Conservation (phyloP, 305 asterid species). For the Solanum hybrid region DNA sequence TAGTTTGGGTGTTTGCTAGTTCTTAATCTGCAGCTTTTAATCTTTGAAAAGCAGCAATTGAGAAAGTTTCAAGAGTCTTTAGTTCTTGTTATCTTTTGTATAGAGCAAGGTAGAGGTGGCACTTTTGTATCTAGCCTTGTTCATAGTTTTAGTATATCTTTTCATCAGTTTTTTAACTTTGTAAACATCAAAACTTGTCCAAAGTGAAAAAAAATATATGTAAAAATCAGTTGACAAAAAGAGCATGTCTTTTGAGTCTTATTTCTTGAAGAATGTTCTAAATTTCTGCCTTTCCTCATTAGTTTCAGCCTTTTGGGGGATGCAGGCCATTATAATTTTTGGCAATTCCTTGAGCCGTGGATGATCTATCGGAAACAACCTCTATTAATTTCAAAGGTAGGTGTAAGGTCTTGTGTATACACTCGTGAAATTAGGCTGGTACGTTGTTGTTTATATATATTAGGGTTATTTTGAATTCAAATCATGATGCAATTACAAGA, state of each 20-base stretch:
- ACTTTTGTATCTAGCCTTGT: conserved; percentile 9
- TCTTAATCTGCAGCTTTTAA: neutral
- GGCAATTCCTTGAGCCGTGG: neutral
- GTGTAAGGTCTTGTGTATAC: neutral
- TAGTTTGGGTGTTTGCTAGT: neutral
- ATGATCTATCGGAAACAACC: neutral
- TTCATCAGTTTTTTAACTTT: neutral
- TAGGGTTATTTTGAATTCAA: neutral
- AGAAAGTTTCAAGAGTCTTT: neutral
- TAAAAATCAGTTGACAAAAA: conserved; percentile 2
- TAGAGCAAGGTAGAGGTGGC: conserved; percentile 11
- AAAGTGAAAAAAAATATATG: neutral
- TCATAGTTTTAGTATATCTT: neutral
- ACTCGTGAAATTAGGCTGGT: neutral
- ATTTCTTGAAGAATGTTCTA: neutral
- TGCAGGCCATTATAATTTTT: neutral
- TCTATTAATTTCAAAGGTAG: neutral
- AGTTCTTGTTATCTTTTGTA: conserved; percentile 2
- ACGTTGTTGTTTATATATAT: neutral
- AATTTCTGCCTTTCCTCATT: neutral
- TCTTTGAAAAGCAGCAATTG: neutral
- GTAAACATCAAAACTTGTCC: neutral
- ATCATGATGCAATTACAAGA: neutral
- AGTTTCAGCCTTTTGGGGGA: neutral
- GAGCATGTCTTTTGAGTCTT: neutral